A percentile compares a stretch with the other conserved stretches of the same genome.
Evolutionary conservation across 2,329 filamentous ascomycete species (phyloP).

Genomic region (Monilinia laxa): DNA sequence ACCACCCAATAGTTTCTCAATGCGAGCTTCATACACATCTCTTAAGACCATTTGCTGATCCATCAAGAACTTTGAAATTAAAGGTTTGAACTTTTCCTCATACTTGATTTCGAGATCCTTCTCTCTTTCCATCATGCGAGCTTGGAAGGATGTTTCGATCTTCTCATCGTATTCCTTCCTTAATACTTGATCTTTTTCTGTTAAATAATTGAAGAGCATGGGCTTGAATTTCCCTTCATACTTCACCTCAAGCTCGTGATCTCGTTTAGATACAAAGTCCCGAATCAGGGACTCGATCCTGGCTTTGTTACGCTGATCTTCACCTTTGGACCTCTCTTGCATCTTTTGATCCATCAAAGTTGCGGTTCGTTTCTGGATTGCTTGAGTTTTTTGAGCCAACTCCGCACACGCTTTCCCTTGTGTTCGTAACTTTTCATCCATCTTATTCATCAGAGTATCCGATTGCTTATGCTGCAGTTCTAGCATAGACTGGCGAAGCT

Average conservation of each 20-base stretch:
- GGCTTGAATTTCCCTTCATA: conserved; percentile 22
- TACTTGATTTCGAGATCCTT: conserved; percentile 20
- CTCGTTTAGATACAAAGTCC: conserved; percentile 7
- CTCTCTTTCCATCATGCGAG: conserved; percentile 2
- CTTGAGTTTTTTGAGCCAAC: not conserved
- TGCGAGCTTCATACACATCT: conserved; percentile 16
- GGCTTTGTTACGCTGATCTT: not conserved
- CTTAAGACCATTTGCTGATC: conserved; percentile 8
- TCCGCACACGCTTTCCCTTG: not conserved
- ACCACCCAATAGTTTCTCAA: not conserved
- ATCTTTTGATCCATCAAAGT: conserved; percentile 2
- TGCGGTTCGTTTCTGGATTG: not conserved
- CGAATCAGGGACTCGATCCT: not conserved
- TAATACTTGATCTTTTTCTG: conserved; percentile 5
- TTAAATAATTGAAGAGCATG: conserved; percentile 4
- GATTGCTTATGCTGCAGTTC: conserved; percentile 10
- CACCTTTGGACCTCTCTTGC: not conserved
- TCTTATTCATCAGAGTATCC: not conserved
- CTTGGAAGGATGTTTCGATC: not conserved
- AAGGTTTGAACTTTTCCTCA: conserved; percentile 13
- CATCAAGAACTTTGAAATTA: conserved; percentile 14
- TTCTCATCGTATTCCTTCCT: conserved; percentile 12
- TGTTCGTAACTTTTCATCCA: not conserved
- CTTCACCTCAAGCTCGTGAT: conserved; percentile 12
- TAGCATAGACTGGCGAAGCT: not conserved